These are phyloP conservation scores for Malbranchea zuffiana DNA, from an alignment of 2,329 filamentous ascomycete species.

Conservation along the genomic window DNA sequence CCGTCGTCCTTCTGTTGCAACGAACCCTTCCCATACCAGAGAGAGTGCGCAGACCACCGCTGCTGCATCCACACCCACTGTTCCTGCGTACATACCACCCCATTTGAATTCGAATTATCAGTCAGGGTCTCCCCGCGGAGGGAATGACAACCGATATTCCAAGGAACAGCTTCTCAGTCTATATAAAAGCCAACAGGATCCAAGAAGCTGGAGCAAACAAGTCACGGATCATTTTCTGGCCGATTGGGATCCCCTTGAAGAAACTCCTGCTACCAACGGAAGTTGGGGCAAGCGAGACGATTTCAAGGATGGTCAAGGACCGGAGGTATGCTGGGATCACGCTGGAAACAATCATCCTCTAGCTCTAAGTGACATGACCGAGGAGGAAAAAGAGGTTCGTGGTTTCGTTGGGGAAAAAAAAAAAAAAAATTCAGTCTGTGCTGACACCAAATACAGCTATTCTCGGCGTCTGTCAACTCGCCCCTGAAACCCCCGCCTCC, in stretches of 20 bases:
- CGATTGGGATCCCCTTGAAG: slow-evolving; percentile 66
- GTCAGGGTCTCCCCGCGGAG: slow-evolving; percentile 40
- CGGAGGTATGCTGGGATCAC: slow-evolving; percentile 86
- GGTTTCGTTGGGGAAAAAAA: slow-evolving; percentile 10
- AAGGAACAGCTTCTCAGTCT: slow-evolving; percentile 70
- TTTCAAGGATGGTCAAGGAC: slow-evolving; percentile 61
- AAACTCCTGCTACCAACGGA: slow-evolving; percentile 51
- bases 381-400: slow-evolving; percentile 54
- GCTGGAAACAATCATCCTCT: slow-evolving; percentile 60
- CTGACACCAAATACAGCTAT: slow-evolving; percentile 47
- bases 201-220: slow-evolving; percentile 46
- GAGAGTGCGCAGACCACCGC: slow-evolving; percentile 33
- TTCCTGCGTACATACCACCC: slow-evolving; percentile 49
- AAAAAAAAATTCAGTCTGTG: slow-evolving; percentile 11
- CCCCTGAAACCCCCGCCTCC: slow-evolving; percentile 72
- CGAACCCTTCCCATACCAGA: slow-evolving; percentile 39
- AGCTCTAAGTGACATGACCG: slow-evolving; percentile 59
- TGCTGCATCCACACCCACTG: slow-evolving; percentile 29
- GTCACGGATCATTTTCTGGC: slow-evolving; percentile 59
- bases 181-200: slow-evolving; percentile 49
- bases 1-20: slow-evolving; percentile 51
- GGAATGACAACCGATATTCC: slow-evolving; percentile 54
- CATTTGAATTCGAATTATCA: slow-evolving; percentile 45
- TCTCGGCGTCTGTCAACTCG: slow-evolving; percentile 81
- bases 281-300: slow-evolving; percentile 73